Evolutionary conservation across 169 alveolate genomes (phyloP).

Genomic region (Amoebophrya sp.): DNA sequence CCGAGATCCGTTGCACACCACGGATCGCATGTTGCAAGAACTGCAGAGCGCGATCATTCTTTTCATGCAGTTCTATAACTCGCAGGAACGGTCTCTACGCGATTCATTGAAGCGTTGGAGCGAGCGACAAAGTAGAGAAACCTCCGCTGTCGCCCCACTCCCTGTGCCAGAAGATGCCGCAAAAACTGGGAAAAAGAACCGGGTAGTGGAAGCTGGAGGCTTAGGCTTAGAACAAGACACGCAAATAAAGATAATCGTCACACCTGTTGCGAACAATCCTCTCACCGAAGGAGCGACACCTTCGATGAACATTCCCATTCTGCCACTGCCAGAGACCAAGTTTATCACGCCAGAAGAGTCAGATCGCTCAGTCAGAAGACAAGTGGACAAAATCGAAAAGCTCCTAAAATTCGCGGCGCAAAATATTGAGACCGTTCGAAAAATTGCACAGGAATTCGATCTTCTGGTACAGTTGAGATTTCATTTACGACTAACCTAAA

Average conservation of each 20-base stretch:
- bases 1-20: background rate
- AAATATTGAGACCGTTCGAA: constrained; percentile 18
- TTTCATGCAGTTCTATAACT: constrained; percentile 26
- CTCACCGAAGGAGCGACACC: too few relatives aligned
- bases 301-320: too few relatives aligned
- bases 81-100: background rate
- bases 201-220: too few relatives aligned
- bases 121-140: background rate
- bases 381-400: background rate
- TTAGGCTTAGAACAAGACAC: too few relatives aligned
- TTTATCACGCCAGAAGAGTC: background rate
- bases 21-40: constrained; percentile 28
- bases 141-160: too few relatives aligned
- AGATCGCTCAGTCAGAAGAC: background rate
- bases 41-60: constrained; percentile 30
- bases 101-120: background rate
- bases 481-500: too few relatives aligned
- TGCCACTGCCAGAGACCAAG: too few relatives aligned
- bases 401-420: background rate
- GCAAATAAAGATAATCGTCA: too few relatives aligned
- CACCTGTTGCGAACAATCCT: too few relatives aligned
- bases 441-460: background rate
- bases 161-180: too few relatives aligned
- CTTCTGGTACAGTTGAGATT: too few relatives aligned
- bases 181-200: too few relatives aligned